Evolutionary conservation across 768 basidiomycete genomes (phyloP), one percentile per base, ranked within the genome.

Genomic region (Dacryopinax primogenitus): DNA sequence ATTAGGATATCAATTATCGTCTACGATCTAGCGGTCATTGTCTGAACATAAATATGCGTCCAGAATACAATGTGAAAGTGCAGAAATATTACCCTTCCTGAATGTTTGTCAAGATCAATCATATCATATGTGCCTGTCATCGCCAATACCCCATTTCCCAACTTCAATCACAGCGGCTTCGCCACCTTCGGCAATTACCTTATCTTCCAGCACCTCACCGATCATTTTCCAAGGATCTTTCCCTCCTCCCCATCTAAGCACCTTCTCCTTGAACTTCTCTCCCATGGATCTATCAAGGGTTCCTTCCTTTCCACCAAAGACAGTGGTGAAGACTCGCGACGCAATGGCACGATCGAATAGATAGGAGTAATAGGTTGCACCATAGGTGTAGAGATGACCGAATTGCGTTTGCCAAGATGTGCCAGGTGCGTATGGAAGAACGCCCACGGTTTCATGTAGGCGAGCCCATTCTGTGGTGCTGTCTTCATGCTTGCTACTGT

Each of bases 301-400:
- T 45, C 88, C 79, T 0, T 69, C 67, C 9, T 78, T 76, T 6
- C 51, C 51, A 13, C 26, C 21, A 71, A 98, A 98, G 0, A 95
- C 77, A 11, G 83, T 81, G 11, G 78, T 74, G 88, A 91, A 99
- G 0, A 97, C 86, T n/a, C 88, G 82, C 4, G 89, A 89, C 0
- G 96, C 95, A 66, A 99, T 96, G 2, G 92, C 92, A 3, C 94
- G 85, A 69, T 98, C 96, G 69, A 99, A 94, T 13, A 97, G 80
- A 72, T 99, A 99, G 1, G 92, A 93, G 71, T 99, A 99, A 73
- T 99, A 99, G 0, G 92, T 96, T 15, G 95, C 93, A 3, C 95
- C 94, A 70, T 99, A 99, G 1, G 94, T 92, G 71, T 88, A 94
- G 3, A 99, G 77, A 73, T 99, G 96, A 0, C 90, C 89, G 69